A percentile compares a stretch with the other conserved stretches of the same genome.
Conservation (phyloP, 306 rosid species). For the Lathyrus oleraceus region DNA sequence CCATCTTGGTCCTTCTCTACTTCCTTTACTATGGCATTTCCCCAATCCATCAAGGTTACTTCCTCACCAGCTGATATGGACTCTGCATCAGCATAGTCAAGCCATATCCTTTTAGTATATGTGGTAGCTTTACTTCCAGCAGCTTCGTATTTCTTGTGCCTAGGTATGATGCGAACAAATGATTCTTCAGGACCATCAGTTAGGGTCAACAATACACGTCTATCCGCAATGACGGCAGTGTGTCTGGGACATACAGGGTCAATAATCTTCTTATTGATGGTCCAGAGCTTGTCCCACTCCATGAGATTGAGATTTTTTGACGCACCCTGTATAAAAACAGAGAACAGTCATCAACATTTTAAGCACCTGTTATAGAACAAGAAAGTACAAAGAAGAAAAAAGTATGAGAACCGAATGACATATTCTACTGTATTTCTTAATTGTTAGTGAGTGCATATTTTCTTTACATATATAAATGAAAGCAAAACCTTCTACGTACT, state of each 20-base stretch:
- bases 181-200: constrained; percentile 86
- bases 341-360: constrained; percentile 26
- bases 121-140: constrained; percentile 87
- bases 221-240: constrained; percentile 73
- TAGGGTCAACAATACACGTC: constrained; percentile 67
- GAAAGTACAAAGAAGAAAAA: constrained; percentile 9
- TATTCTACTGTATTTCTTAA: constrained; percentile 1
- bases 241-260: constrained; percentile 97
- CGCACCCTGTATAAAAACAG: constrained; percentile 65
- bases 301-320: constrained; percentile 94
- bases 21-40: constrained; percentile 75
- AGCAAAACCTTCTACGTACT: constrained; percentile 45
- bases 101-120: constrained; percentile 65
- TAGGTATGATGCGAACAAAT: constrained; percentile 70
- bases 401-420: background rate
- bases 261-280: constrained; percentile 85
- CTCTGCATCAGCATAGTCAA: constrained; percentile 76
- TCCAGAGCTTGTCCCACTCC: constrained; percentile 99
- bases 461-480: constrained; percentile 10
- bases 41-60: constrained; percentile 96
- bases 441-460: constrained; percentile 27
- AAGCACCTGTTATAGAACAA: constrained; percentile 4
- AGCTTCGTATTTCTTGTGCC: constrained; percentile 87
- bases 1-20: constrained; percentile 74
- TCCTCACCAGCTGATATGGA: constrained; percentile 69